Base-by-base conservation (phyloP, 257 asterid species). In the Datura wrightii region DNA sequence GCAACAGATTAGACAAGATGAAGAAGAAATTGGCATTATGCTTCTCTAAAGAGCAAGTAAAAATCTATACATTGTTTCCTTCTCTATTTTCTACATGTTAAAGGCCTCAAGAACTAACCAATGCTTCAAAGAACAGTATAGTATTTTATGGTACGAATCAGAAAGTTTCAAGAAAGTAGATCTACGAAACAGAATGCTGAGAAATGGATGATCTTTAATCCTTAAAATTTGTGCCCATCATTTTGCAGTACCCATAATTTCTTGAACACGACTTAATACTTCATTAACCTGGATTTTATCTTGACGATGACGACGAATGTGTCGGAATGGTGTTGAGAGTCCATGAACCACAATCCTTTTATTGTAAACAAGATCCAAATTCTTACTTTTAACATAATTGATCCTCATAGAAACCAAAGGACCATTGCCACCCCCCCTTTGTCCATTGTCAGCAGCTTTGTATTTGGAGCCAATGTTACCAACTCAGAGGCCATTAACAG, bases 331-430 rank as follows among this genome's bases (percentile, higher is more conserved):
- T 83, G 14, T 82, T 2, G 93, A 76, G 62, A 93, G 84, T 14
- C 90, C 94, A 92, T 94, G 99, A 85, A 94, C 93, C 83, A 87
- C 98, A 63, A 96, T 82, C 89, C 93, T 90, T 18, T 79, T 65
- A 87, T 93, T 94, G 31, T 50, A 42, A 86, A 96, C 94, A 89
- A 94, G 2, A 84, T 92, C 94, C 39, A 90, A 82, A 39, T 70
- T 85, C 87, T 83, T 88, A 84, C 94, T 84, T 76, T 85, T 94
- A 86, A 90, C 91, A 65, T 89, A 92, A 67, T 94, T 94, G 72
- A 94, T 90, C 92, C 94, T 91, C 94, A 90, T 84, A 19, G 97
- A 96, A 39, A 83, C 82, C 72, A 95, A 83, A 18, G 88, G 90
- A 52, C 96, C 92, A 9, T 91, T 94, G 48, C 91, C 94, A 5